Evolutionary conservation across 331 rosid genomes (phyloP).

Genomic region (Malus hybrid): DNA sequence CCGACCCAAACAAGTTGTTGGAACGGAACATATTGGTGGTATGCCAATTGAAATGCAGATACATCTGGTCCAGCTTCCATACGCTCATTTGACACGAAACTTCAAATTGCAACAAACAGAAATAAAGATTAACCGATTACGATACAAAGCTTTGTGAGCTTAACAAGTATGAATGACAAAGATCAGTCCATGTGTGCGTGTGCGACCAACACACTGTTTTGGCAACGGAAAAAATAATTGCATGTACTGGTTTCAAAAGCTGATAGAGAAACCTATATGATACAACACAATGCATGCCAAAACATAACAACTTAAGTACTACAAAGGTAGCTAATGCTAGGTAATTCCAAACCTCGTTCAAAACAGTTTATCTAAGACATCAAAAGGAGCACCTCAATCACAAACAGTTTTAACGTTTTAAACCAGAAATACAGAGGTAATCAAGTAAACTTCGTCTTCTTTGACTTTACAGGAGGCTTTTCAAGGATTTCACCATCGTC

Average conservation of each 20-base stretch:
- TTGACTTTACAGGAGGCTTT: constrained; percentile 44
- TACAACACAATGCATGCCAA: background rate
- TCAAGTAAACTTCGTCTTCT: constrained; percentile 68
- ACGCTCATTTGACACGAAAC: too few species aligned
- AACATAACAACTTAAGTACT: background rate
- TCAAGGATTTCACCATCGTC: constrained; percentile 34
- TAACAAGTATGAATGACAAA: too few species aligned
- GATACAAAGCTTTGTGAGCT: too few species aligned
- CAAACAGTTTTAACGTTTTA: background rate
- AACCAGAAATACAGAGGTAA: background rate
- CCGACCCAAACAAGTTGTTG: too few species aligned
- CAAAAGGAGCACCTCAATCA: background rate
- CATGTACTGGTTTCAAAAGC: background rate
- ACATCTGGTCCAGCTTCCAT: too few species aligned
- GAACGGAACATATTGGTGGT: too few species aligned
- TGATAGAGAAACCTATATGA: background rate
- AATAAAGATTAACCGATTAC: too few species aligned
- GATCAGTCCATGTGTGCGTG: too few species aligned
- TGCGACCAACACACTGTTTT: too few species aligned
- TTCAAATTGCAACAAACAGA: too few species aligned
- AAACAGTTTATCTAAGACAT: background rate
- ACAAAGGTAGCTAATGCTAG: background rate
- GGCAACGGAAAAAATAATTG: background rate
- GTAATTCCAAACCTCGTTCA: background rate
- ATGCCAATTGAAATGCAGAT: too few species aligned